Base-by-base conservation (phyloP, 148 eudicot genomes). In the Cornus kousa region DNA sequence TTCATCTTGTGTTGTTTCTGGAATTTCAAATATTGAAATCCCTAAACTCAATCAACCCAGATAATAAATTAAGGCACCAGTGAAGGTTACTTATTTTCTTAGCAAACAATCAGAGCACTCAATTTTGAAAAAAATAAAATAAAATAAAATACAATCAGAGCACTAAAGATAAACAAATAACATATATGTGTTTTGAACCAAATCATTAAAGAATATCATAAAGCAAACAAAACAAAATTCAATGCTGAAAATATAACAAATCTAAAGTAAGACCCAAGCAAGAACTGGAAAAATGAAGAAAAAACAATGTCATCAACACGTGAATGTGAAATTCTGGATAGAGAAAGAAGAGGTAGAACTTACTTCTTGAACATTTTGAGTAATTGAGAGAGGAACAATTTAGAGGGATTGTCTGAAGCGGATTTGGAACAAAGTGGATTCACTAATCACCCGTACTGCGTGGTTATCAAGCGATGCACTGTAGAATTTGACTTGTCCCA, bases 351-450 rank as follows among this genome's bases (percentile, higher is more conserved):
- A 32, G 5, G 37, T 10, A 12, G 70, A 67, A 67, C 70, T 67
- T 40, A 67, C 70, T 67, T 67, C 37, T 67, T 67, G 70, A 67
- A 31, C 70, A 67, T 67, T 11, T 67, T 67, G 31, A 11, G 19
- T 9, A 20, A 12, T 2, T 24, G 70, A 32, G 70, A 67, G 12
- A 67, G 48, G 70, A 67, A 31, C 19, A 5, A 11, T 5, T 22
- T 65, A 20, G 9, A 23, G 33, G 33, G 69, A 5, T 66, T 66
- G 0, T 2, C 37, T 4, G 37, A 57, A 11, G 53, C 7, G 19
- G 59, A 14, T 53, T 53, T 53, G 59, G 59, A 53, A 16, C 17
- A 53, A 53, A 53, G 13, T 53, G 59, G 59, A 53, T 1, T 53
- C 59, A 12, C 1, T 12, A 1, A 2, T 16, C 19, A 13, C 53